These are phyloP conservation scores for Talaromyces liani DNA, from an alignment of 495 filamentous ascomycete species.

Conservation along the genomic window DNA sequence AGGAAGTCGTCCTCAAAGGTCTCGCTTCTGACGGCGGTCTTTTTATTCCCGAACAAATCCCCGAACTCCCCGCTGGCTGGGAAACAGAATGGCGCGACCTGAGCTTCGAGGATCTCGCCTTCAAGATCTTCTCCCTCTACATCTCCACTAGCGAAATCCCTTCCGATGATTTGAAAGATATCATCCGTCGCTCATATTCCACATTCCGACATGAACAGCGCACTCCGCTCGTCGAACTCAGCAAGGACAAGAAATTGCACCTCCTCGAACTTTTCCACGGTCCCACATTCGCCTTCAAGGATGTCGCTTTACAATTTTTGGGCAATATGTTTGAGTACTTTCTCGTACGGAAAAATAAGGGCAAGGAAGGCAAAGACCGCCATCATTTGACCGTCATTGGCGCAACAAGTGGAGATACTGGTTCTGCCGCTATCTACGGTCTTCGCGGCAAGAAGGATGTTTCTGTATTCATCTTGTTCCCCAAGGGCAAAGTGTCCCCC, in stretches of 20 bases:
- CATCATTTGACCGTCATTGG: constrained; percentile 87
- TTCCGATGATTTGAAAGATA: constrained; percentile 63
- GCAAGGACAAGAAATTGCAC: constrained; percentile 55
- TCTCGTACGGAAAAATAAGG: constrained; percentile 70
- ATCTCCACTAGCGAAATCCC: constrained; percentile 81
- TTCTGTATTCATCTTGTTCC: constrained; percentile 81
- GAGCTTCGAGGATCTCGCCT: constrained; percentile 71
- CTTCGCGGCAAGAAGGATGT: constrained; percentile 95
- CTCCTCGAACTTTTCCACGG: constrained; percentile 95
- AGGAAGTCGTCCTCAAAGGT: constrained; percentile 84
- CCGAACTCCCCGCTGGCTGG: constrained; percentile 55
- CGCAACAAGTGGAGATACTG: constrained; percentile 91
- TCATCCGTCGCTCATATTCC: constrained; percentile 73
- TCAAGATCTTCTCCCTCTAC: constrained; percentile 66
- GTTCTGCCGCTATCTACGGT: constrained; percentile 94
- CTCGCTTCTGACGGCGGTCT: constrained; percentile 84
- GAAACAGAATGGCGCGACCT: constrained; percentile 57
- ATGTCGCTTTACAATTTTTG: constrained; percentile 81
- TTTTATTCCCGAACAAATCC: constrained; percentile 82
- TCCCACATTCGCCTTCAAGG: constrained; percentile 94
- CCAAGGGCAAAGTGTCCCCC: constrained; percentile 72
- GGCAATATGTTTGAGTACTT: constrained; percentile 98
- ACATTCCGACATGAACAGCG: constrained; percentile 74
- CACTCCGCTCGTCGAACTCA: constrained; percentile 63
- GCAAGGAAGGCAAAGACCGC: constrained; percentile 61